Evolutionary conservation across 2,329 filamentous ascomycete species (phyloP).

Genomic region (Paracoccidioides brasiliensis): DNA sequence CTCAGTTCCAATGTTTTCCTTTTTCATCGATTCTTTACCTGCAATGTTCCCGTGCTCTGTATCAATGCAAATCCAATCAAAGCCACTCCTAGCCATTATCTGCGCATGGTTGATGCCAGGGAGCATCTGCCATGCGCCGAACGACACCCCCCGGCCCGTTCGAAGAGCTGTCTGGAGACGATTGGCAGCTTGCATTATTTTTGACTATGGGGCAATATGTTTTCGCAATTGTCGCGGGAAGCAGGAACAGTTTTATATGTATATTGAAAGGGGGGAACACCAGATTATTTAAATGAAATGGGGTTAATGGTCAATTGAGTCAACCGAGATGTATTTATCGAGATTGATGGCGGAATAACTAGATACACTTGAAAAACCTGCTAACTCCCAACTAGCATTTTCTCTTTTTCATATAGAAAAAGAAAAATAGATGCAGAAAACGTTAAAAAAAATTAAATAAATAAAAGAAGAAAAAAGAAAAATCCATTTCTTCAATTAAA

Average conservation of each 20-base stretch:
- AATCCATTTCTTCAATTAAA: too few species aligned
- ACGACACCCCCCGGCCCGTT: slow-evolving; percentile 35
- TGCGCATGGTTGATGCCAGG: slow-evolving; percentile 43
- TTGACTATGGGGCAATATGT: background rate
- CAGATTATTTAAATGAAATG: too few species aligned
- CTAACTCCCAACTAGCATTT: too few species aligned
- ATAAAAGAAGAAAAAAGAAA: too few species aligned
- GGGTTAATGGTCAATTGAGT: too few species aligned
- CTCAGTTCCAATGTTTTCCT: background rate
- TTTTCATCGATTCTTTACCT: slow-evolving; percentile 19
- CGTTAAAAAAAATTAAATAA: too few species aligned
- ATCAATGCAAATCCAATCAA: slow-evolving; percentile 44
- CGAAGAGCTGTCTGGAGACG: slow-evolving; percentile 40
- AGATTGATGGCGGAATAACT: too few species aligned
- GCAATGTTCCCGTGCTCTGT: slow-evolving; percentile 45
- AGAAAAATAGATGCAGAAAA: too few species aligned
- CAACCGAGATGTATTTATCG: too few species aligned
- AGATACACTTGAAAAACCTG: too few species aligned
- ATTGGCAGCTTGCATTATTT: slow-evolving; percentile 40
- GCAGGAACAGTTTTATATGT: background rate
- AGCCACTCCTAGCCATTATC: slow-evolving; percentile 39
- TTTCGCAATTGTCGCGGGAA: background rate
- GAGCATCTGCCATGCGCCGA: slow-evolving; percentile 47
- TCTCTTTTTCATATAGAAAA: too few species aligned
- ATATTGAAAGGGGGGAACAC: too few species aligned